Base-by-base conservation (phyloP, 2,329 filamentous ascomycete genomes). In the Xylariaceae sp. region DNA sequence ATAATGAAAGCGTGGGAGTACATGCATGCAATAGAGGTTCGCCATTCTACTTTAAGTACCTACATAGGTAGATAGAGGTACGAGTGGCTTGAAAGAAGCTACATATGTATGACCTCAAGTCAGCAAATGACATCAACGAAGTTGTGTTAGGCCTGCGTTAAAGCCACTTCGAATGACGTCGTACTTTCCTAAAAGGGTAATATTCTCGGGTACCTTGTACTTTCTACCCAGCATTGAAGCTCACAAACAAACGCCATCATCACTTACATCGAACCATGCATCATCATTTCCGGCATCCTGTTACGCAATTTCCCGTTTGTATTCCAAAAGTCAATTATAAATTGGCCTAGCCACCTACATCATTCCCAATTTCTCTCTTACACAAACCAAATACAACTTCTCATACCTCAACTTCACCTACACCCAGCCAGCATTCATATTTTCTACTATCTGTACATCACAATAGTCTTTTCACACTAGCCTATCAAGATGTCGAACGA, bases 401-500 rank as follows among this genome's bases (percentile, higher is more conserved):
- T 20, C 2, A 21, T 14, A 29, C 20, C 19, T 40, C 21, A 20
- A 29, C 37, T 26, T 16, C 20, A 44, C 23, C 44, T 26, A 56
- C 40, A 56, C 7, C n/a, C 19, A 55, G n/a, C 44, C n/a, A 19
- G 18, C 10, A 44, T 12, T 43, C 26, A 40, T 46, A 23, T 9
- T 16, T 16, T 40, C 44, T 29, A 14, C 55, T 21, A 40, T 23
- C 47, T 40, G n/a, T n/a, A n/a, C 43, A 53, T 26, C 71, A 65
- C 50, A 41, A 41, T 56, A n/a, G 14, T 48, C 71, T 62, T 65
- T 67, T 52, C 67, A 50, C 47, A 44, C 42, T 54, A 59, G 64
- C 52, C 59, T 51, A 37, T 57, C 66, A 74, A 44, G 45, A 78
- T 77, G 73, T 77, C 65, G 67, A 74, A 75, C 71, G 71, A 75